These are phyloP conservation scores for Colletotrichum salicis DNA, from an alignment of 2,329 filamentous ascomycete species.

Conservation along the genomic window DNA sequence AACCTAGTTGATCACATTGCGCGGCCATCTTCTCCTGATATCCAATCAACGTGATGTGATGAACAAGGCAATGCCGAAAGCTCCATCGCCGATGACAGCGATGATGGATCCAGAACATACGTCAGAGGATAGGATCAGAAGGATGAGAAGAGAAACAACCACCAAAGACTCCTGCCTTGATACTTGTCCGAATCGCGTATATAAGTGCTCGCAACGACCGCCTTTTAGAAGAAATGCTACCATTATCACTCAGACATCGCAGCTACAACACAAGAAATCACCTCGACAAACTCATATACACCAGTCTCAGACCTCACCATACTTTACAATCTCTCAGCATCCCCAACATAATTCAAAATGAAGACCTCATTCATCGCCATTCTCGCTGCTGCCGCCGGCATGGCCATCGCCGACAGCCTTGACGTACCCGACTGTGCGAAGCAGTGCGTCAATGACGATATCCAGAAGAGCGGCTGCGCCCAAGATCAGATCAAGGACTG, in stretches of 20 bases:
- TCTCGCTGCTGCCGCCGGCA: conserved; percentile 14
- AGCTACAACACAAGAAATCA: neutral
- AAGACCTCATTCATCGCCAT: conserved; percentile 23
- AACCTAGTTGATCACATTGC: conserved; percentile 18
- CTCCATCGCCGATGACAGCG: neutral
- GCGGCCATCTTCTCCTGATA: neutral
- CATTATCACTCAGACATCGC: neutral
- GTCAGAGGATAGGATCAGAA: neutral
- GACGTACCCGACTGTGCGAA: conserved; percentile 32
- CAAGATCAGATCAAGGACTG: conserved; percentile 31
- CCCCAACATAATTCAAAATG: neutral
- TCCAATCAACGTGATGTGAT: neutral
- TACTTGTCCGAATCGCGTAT: neutral
- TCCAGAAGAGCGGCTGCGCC: conserved; percentile 27
- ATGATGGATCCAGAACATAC: neutral
- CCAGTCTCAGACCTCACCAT: neutral
- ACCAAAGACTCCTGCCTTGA: neutral
- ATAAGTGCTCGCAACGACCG: neutral
- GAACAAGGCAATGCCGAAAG: neutral
- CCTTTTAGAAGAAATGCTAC: neutral
- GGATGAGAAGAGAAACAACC: neutral
- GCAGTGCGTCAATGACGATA: conserved; percentile 28
- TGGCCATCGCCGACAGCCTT: conserved; percentile 18
- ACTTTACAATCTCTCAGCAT: too few relatives aligned
- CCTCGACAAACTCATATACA: neutral